Base-by-base conservation (phyloP, 1,139 yeast genomes). In the Kodamaea suecica region DNA sequence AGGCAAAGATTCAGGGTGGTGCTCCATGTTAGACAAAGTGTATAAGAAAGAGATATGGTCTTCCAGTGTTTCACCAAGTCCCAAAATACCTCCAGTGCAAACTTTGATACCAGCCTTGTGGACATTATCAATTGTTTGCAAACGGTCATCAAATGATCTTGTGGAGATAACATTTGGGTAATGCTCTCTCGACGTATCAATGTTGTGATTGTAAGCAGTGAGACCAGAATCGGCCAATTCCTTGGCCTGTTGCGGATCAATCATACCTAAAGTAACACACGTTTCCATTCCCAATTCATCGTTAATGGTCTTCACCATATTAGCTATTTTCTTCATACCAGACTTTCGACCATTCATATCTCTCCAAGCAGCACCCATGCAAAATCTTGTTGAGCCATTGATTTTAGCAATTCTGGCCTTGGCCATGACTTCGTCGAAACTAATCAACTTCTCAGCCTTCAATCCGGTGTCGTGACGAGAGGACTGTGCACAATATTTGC, bases 311-410 rank as follows among this genome's bases (percentile, higher is more conserved):
- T 65, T 55, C 16, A 84, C 81, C 92, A 84, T 83, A 36, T 76
- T 73, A 13, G 78, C 65, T 38, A 84, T 80, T 45, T 67, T 74
- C 42, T 70, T 75, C 43, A 84, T 55, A 0, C 84, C 87, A 16
- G 79, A 73, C 53, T 82, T 84, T 33, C 94, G 66, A 7, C 94
- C 94, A 31, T 68, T 65, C 94, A 84, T 84, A 43, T 83, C 92
- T 53, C 95, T 70, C 92, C 92, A 84, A 1, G 94, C 95, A 9
- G 92, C 87, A 29, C 94, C 95, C 81, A 84, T 78, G 53, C 95
- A 84, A 51, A 84, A 84, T 41, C 95, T 66, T 0, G 94, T 84
- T 0, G 84, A 75, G 0, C 92, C 92, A 44, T 82, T 82, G 4
- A 52, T 62, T 48, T 81, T 80, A 4, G 94, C 92, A 35, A 70